Percentiles rank a stretch among this genome's conserved stretches.
Conservation (phyloP, 2,329 filamentous ascomycete species). For the Leptographium lundbergii region DNA sequence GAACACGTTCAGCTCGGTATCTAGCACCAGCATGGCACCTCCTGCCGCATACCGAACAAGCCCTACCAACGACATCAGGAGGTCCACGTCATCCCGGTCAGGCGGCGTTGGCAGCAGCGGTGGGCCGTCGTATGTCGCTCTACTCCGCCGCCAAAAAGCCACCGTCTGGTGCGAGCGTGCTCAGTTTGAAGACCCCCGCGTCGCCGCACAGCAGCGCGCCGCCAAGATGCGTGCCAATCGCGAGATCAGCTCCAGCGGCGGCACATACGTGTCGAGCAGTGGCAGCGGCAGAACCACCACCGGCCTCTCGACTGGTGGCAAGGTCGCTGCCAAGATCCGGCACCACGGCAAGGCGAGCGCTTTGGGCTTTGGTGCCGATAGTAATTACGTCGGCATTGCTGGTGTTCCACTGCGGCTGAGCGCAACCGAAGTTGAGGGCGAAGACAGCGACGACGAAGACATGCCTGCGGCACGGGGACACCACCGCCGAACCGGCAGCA, state of each 20-base stretch:
- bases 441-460: slow-evolving; percentile 68
- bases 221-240: slow-evolving; percentile 78
- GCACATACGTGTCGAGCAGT: slow-evolving; percentile 30
- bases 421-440: slow-evolving; percentile 89
- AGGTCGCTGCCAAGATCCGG: slow-evolving; percentile 74
- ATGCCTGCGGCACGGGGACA: slow-evolving; percentile 32
- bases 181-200: slow-evolving; percentile 79
- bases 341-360: slow-evolving; percentile 74
- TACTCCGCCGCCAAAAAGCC: slow-evolving; percentile 94
- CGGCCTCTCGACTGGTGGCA: slow-evolving; percentile 42
- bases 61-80: slow-evolving; percentile 46
- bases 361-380: slow-evolving; percentile 64
- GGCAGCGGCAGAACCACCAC: slow-evolving; percentile 44
- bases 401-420: slow-evolving; percentile 85
- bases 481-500: slow-evolving; percentile 63
- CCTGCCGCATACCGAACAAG: slow-evolving; percentile 45
- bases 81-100: slow-evolving; percentile 73
- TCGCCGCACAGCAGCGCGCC: slow-evolving; percentile 69
- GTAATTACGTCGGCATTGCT: slow-evolving; percentile 59
- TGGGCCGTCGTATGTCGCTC: slow-evolving; percentile 71
- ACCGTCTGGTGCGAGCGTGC: slow-evolving; percentile 97
- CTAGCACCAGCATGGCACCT: slow-evolving; percentile 35
- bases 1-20: slow-evolving; percentile 57
- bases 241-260: slow-evolving; percentile 60
- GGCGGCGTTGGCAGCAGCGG: slow-evolving; percentile 22